Conservation (phyloP, 176 grass and related monocot genomes). For the Oryza longistaminata region DNA sequence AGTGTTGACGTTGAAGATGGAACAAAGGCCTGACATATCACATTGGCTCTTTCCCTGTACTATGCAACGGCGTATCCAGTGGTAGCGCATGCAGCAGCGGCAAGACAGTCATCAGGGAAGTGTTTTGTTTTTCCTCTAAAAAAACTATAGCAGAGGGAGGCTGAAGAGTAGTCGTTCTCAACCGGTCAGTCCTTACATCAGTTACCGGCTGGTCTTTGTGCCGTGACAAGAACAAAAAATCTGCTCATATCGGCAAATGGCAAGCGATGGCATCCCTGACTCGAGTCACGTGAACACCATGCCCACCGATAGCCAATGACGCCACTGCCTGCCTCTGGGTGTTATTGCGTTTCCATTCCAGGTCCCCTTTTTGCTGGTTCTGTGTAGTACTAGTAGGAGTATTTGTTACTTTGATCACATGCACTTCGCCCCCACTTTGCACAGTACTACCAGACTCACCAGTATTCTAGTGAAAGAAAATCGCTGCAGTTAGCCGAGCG, state of each 20-base stretch:
- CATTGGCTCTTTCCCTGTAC: not conserved
- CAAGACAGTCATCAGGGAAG: not conserved
- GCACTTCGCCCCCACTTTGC: not conserved
- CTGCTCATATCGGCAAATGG: not conserved
- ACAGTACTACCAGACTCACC: not conserved
- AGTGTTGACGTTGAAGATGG: conserved; percentile 1
- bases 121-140: not conserved
- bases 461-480: not conserved
- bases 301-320: not conserved
- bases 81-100: not conserved
- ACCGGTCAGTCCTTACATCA: not conserved
- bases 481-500: too few relatives aligned
- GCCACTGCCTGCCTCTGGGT: not conserved
- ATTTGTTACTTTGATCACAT: not conserved
- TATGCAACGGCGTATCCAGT: not conserved
- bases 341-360: not conserved
- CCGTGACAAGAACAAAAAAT: not conserved
- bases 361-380: not conserved
- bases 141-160: too few relatives aligned
- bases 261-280: not conserved
- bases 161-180: not conserved
- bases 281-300: conserved; percentile 40
- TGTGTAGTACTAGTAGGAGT: too few relatives aligned
- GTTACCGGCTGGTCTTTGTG: not conserved
- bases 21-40: not conserved